These are phyloP conservation scores for Nakazawaea wyomingensis DNA, from an alignment of 805 yeast genomes.

Conservation along the genomic window DNA sequence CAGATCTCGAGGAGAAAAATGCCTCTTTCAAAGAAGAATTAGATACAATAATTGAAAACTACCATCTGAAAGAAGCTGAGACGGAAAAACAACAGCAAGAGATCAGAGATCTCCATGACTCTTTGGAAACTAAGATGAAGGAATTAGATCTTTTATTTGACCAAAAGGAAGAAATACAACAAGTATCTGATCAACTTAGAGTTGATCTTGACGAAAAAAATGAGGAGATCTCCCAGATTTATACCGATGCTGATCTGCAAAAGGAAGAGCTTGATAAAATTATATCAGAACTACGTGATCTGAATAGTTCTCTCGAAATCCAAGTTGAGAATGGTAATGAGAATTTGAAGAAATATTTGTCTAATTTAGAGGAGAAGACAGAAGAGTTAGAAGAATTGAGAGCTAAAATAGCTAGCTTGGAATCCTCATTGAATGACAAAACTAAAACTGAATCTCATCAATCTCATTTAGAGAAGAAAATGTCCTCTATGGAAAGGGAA, in stretches of 20 bases:
- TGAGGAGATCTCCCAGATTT: too few species aligned
- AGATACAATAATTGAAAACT: conserved; percentile 13
- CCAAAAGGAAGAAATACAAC: conserved; percentile 19
- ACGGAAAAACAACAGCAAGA: conserved; percentile 15
- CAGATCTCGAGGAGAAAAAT: conserved; percentile 21
- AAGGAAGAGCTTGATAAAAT: background rate
- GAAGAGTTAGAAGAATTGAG: background rate
- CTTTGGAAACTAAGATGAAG: conserved; percentile 8
- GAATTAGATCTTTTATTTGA: conserved; percentile 12
- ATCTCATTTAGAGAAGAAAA: too few species aligned
- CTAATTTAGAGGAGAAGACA: background rate
- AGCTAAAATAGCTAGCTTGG: background rate
- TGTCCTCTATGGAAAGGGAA: too few species aligned
- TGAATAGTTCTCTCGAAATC: too few species aligned
- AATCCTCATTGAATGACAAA: background rate
- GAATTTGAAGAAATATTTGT: background rate
- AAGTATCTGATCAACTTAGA: conserved; percentile 25
- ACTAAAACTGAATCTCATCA: background rate
- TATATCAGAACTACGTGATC: background rate
- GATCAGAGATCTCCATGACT: conserved; percentile 12
- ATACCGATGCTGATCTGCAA: conserved; percentile 7
- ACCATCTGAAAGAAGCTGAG: conserved; percentile 11
- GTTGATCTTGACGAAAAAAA: conserved; percentile 10
- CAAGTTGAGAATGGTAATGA: background rate
- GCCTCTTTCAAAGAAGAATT: conserved; percentile 12